Percentiles rank a stretch among this genome's conserved stretches.
phyloP scores from a whole-genome alignment of 306 rosid species.

The Prunus davidiana region DNA sequence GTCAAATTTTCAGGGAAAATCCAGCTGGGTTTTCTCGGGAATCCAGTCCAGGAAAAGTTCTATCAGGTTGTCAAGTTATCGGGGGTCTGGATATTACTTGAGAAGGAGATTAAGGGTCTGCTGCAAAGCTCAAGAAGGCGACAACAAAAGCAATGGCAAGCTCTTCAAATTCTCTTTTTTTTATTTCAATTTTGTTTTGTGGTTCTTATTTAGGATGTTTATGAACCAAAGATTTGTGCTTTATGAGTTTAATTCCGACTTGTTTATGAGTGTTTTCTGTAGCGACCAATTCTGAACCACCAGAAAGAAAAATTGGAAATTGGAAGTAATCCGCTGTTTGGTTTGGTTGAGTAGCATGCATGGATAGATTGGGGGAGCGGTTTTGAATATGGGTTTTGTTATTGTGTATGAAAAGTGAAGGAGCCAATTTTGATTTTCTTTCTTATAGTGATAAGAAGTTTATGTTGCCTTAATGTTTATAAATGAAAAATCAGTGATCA shows the following conservation, averaged over 20 bases:
- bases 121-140: conserved; percentile 56
- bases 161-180: conserved; percentile 1
- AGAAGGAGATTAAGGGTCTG: conserved; percentile 36
- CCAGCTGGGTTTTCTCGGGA: conserved; percentile 33
- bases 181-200: background rate
- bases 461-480: background rate
- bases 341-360: background rate
- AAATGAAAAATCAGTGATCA: background rate
- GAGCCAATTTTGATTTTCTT: background rate
- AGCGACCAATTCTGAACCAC: background rate
- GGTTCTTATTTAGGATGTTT: background rate
- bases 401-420: background rate
- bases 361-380: background rate
- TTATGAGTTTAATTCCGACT: background rate
- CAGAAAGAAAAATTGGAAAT: background rate
- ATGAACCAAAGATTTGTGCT: background rate
- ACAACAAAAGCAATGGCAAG: conserved; percentile 73
- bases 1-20: conserved; percentile 41
- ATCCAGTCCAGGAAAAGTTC: conserved; percentile 35
- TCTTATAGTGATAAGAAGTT: background rate
- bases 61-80: conserved; percentile 29
- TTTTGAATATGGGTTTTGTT: background rate
- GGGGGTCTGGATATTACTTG: conserved; percentile 25
- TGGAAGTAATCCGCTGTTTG: background rate
- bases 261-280: background rate